Percentiles rank a stretch among this genome's conserved stretches.
These are phyloP conservation scores for Colletotrichum tofieldiae DNA, from an alignment of 2,329 filamentous ascomycete species.

Conservation along the genomic window DNA sequence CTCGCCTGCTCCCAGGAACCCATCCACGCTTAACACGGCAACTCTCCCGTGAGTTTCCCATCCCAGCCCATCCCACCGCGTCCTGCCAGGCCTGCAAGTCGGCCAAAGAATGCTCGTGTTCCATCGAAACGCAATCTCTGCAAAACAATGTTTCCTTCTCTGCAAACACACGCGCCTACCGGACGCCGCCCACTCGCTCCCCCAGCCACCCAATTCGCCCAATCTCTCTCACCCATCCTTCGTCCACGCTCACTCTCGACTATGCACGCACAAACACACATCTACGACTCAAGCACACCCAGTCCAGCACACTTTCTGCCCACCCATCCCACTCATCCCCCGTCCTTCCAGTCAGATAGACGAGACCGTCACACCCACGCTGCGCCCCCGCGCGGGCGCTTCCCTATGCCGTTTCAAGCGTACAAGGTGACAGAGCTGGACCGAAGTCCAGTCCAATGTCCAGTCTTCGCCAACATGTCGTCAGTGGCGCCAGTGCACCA, in stretches of 20 bases:
- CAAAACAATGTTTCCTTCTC: constrained; percentile 42
- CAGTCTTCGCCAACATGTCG: constrained; percentile 12
- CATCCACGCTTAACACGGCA: not conserved
- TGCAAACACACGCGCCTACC: constrained; percentile 39
- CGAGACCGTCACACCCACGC: constrained; percentile 19
- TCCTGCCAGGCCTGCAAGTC: constrained; percentile 14
- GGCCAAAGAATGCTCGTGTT: constrained; percentile 24
- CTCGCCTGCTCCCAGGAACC: not conserved
- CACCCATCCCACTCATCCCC: constrained; percentile 7
- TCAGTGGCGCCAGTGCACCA: constrained; percentile 30
- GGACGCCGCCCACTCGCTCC: constrained; percentile 9
- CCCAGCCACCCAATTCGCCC: not conserved
- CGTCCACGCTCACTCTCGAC: constrained; percentile 8
- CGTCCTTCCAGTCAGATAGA: constrained; percentile 27
- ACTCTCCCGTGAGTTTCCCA: not conserved
- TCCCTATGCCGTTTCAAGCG: constrained; percentile 36
- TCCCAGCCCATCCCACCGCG: constrained; percentile 2
- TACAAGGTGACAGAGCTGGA: constrained; percentile 29
- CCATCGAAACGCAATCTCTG: constrained; percentile 36
- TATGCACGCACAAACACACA: constrained; percentile 27
- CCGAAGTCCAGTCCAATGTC: constrained; percentile 14
- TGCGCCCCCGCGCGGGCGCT: constrained; percentile 39
- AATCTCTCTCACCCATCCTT: not conserved
- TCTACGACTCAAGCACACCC: not conserved
- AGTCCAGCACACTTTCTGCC: constrained; percentile 10